Conservation (phyloP, 257 asterid species). For the Lantana camara region DNA sequence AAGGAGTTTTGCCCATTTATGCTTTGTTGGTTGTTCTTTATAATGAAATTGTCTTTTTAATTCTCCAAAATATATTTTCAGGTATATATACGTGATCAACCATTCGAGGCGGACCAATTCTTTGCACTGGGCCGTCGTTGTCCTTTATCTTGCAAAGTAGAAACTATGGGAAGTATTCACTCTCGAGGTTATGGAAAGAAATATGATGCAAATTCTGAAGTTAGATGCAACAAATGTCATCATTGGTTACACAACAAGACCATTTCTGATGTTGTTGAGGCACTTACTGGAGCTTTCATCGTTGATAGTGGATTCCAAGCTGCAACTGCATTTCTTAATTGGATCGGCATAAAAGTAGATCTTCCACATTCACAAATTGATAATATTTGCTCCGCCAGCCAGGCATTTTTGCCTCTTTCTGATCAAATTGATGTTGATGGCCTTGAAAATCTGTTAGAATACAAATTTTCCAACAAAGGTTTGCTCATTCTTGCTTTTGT, state of each 20-base stretch:
- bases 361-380: slow-evolving; percentile 47
- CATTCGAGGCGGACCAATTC: slow-evolving; percentile 72
- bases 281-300: slow-evolving; percentile 88
- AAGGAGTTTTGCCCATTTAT: neutral
- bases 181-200: slow-evolving; percentile 34
- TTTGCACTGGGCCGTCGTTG: slow-evolving; percentile 81
- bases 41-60: slow-evolving; percentile 14
- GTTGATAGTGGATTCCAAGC: slow-evolving; percentile 91
- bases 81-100: slow-evolving; percentile 90
- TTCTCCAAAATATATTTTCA: slow-evolving; percentile 33
- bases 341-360: slow-evolving; percentile 81
- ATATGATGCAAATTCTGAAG: slow-evolving; percentile 43
- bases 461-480: slow-evolving; percentile 73
- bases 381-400: slow-evolving; percentile 61
- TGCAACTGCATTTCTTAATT: slow-evolving; percentile 82
- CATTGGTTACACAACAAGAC: slow-evolving; percentile 89
- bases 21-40: slow-evolving; percentile 19
- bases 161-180: slow-evolving; percentile 61
- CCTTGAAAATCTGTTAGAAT: slow-evolving; percentile 59
- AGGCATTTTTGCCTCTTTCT: slow-evolving; percentile 59
- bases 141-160: slow-evolving; percentile 61
- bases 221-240: slow-evolving; percentile 84
- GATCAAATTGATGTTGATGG: slow-evolving; percentile 50
- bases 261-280: slow-evolving; percentile 90
- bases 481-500: slow-evolving; percentile 92